Base-by-base conservation (phyloP, 176 grass and related monocot genomes). In the Avena insularis region DNA sequence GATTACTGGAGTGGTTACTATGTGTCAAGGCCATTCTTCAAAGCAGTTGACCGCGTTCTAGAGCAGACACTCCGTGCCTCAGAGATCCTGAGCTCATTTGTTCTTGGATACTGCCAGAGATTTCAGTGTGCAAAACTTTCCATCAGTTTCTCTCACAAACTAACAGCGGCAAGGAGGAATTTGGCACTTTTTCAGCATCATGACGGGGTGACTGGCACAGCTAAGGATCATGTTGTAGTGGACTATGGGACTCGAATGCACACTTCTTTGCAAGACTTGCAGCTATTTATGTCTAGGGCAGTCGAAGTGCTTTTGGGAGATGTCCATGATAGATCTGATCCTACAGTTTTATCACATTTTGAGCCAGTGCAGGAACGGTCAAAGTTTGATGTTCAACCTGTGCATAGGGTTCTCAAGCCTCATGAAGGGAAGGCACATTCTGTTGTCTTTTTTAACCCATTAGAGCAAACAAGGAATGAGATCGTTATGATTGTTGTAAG, bases 1-100 rank as follows among this genome's bases (percentile, higher is more conserved):
- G 97, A 98, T 79, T 98, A 98, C 83, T 98, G 97, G 97, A 98
- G 97, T 80, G 97, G 97, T 69, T 98, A 98, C 77, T 98, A 94
- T 85, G 97, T 96, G 57, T 98, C 97, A 76, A 93, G 97, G 77
- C 97, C 97, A 31, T 98, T 94, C 78, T 98, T 98, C 89, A 98
- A 98, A 89, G 93, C 97, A 82, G 88, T 98, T 75, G 97, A 98
- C 66, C 92, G 94, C 9, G 84, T 98, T 81, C 85, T 98, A 40
- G 97, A 98, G 88, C 97, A 96, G 49, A 94, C 97, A 23, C 90
- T 98, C 29, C 90, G 97, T 59, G 93, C 97, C 36, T 93, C 94
- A 59, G 97, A 98, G 87, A 98, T 96, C 84, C 76, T 96, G 72
- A 60, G 84, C 87, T 95, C 97, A 78, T 91, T 98, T 90, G 87